Evolutionary conservation across 2,329 filamentous ascomycete species (phyloP), one percentile per base, ranked within the genome.

Genomic region (Metarhizium rileyi): DNA sequence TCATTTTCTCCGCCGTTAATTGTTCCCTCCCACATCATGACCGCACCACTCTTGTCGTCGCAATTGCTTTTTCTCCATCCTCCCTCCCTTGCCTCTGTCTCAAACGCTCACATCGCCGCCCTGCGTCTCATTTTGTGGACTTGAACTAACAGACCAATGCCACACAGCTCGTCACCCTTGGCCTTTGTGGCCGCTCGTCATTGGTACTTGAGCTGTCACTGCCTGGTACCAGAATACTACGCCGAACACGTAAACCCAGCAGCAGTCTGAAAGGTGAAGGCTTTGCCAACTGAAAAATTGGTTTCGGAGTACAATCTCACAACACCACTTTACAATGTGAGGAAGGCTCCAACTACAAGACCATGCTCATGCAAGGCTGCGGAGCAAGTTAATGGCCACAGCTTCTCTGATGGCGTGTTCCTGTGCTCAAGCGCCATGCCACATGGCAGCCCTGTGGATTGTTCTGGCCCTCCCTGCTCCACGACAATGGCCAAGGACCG

Each of bases 391-490:
- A 42, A 5, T 23, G 22, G n/a, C 6, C n/a, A 42, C 38, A 4
- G 16, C 18, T 4, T 5, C 22, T 40, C 16, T 16, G 8, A 40
- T 40, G 36, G n/a, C 36, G n/a, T 12, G 16, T 40, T 36, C 8
- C 36, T 7, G 5, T 33, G 20, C 7, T 12, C 38, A 20, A 25
- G 38, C 18, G 23, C 42, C 26, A 44, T 28, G 42, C 46, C 36
- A 47, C 50, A 52, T 47, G 47, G 47, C 44, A 52, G 30, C 28
- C 46, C 50, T 43, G 42, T 25, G 38, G 38, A 42, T 42, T 25
- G 9, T 9, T 42, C 38, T 12, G 7, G 22, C 38, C 8, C 16
- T 25, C 20, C 23, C 22, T 20, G 8, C 38, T 42, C n/a, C 8
- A 25, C 20, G 36, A 40, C n/a, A 2, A 7, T n/a, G 8, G 4